Evolutionary conservation across 805 yeast species (phyloP).

Genomic region (Wickerhamiella sergipiensis): DNA sequence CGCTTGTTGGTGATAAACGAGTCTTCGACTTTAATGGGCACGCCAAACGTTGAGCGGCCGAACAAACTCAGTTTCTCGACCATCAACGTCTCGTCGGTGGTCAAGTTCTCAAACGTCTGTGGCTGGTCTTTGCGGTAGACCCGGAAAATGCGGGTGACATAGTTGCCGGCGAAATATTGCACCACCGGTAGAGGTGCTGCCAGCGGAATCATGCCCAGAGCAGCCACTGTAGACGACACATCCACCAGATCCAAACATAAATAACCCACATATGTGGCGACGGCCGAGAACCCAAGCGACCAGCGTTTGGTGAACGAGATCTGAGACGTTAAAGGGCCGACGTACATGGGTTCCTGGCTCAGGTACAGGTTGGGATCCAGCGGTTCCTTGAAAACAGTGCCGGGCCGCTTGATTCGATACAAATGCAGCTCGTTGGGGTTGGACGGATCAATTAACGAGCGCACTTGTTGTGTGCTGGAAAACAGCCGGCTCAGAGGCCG

Average conservation of each 20-base stretch:
- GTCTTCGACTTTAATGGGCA: conserved; percentile 38
- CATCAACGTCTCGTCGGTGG: conserved; percentile 47
- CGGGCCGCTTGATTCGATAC: conserved; percentile 30
- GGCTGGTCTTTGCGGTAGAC: conserved; percentile 47
- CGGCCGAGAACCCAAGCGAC: conserved; percentile 43
- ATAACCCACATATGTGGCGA: conserved; percentile 53
- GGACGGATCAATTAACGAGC: conserved; percentile 19
- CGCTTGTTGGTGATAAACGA: conserved; percentile 27
- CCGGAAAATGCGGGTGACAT: conserved; percentile 59
- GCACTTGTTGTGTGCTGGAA: neutral
- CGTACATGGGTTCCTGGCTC: conserved; percentile 49
- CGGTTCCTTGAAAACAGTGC: conserved; percentile 29
- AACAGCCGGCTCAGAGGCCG: neutral
- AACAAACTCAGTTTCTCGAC: conserved; percentile 54
- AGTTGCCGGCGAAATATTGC: conserved; percentile 43
- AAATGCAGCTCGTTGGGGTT: conserved; percentile 31
- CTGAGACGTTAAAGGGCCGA: conserved; percentile 47
- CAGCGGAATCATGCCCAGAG: conserved; percentile 29
- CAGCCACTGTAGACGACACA: conserved; percentile 26
- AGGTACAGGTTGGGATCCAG: conserved; percentile 40
- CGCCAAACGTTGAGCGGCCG: conserved; percentile 54
- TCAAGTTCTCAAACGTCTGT: conserved; percentile 51
- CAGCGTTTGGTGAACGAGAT: conserved; percentile 50
- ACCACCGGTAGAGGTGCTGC: conserved; percentile 45
- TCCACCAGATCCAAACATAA: conserved; percentile 30